phyloP scores from a whole-genome alignment of 2,329 filamentous ascomycete species.

The Aspergillus flavus region DNA sequence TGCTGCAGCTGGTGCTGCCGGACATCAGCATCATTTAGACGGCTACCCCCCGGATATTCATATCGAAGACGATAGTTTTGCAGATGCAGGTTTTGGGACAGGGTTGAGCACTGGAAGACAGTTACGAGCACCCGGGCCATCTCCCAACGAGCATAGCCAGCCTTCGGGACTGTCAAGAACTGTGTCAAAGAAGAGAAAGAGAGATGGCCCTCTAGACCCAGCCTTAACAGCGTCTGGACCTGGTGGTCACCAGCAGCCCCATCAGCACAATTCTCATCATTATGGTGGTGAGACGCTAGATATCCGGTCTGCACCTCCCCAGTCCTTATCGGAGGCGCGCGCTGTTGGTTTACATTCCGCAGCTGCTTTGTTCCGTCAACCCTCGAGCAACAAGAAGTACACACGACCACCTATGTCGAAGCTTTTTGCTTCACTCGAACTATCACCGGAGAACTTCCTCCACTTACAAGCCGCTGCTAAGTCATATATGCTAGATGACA shows the following conservation, averaged over 20 bases:
- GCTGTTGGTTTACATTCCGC: conserved; percentile 57
- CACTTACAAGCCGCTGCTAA: conserved; percentile 60
- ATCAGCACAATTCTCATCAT: conserved; percentile 29
- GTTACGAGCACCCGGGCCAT: conserved; percentile 28
- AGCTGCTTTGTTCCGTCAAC: conserved; percentile 55
- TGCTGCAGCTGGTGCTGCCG: conserved; percentile 52
- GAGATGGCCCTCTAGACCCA: conserved; percentile 43
- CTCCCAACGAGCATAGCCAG: conserved; percentile 31
- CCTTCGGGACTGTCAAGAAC: conserved; percentile 34
- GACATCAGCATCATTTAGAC: conserved; percentile 43
- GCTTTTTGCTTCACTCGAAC: conserved; percentile 58
- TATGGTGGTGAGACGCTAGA: conserved; percentile 36
- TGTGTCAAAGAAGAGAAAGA: conserved; percentile 45
- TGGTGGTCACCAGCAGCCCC: conserved; percentile 22
- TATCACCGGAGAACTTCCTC: conserved; percentile 60
- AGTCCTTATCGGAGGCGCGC: conserved; percentile 47
- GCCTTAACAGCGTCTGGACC: conserved; percentile 30
- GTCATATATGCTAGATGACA: conserved; percentile 59
- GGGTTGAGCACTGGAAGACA: conserved; percentile 30
- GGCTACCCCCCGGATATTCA: conserved; percentile 43
- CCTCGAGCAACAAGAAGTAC: conserved; percentile 56
- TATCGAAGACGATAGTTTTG: conserved; percentile 43
- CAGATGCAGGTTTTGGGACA: conserved; percentile 36
- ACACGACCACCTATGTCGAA: conserved; percentile 62
- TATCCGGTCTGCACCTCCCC: conserved; percentile 41